A percentile compares a stretch with the other conserved stretches of the same genome.
Evolutionary conservation across 2,329 filamentous ascomycete species (phyloP).

Genomic region (Dothideomycetes sp.): DNA sequence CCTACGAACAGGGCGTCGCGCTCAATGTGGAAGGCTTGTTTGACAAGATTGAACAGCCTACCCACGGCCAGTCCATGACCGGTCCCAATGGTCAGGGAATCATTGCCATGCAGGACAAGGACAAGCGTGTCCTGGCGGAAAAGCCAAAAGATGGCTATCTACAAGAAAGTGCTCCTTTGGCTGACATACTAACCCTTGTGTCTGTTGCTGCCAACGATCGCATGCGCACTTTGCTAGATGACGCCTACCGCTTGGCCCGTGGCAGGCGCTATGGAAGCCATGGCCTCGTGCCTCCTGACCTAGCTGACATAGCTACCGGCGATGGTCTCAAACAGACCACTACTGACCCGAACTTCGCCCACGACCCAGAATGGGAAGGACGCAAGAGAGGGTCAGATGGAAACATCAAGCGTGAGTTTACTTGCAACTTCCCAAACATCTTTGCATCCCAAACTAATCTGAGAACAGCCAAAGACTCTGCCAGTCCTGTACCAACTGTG

Average conservation of each 20-base stretch:
- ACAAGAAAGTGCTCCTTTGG: constrained; percentile 57
- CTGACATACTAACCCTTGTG: constrained; percentile 72
- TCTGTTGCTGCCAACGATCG: constrained; percentile 76
- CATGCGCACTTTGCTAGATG: constrained; percentile 63
- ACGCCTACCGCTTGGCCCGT: constrained; percentile 58
- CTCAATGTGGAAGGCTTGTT: constrained; percentile 48
- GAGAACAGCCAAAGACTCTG: neutral
- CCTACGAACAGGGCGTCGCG: constrained; percentile 46
- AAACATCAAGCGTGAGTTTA: neutral
- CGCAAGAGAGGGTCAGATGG: constrained; percentile 22
- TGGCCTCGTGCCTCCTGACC: constrained; percentile 66
- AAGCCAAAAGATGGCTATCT: constrained; percentile 51
- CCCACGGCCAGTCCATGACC: constrained; percentile 14
- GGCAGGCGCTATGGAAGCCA: constrained; percentile 62
- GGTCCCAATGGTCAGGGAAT: constrained; percentile 18
- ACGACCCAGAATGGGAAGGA: constrained; percentile 28
- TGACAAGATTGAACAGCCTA: constrained; percentile 22
- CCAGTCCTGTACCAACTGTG: constrained; percentile 36
- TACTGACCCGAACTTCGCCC: constrained; percentile 25
- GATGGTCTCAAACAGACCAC: constrained; percentile 26
- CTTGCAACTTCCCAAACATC: neutral
- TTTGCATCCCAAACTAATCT: neutral
- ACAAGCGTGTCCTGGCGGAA: neutral
- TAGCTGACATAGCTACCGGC: constrained; percentile 57
- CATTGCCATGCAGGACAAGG: constrained; percentile 7